Conservation (phyloP, 1,284 basidiomycete genomes). For the Ceratobasidium sp. region DNA sequence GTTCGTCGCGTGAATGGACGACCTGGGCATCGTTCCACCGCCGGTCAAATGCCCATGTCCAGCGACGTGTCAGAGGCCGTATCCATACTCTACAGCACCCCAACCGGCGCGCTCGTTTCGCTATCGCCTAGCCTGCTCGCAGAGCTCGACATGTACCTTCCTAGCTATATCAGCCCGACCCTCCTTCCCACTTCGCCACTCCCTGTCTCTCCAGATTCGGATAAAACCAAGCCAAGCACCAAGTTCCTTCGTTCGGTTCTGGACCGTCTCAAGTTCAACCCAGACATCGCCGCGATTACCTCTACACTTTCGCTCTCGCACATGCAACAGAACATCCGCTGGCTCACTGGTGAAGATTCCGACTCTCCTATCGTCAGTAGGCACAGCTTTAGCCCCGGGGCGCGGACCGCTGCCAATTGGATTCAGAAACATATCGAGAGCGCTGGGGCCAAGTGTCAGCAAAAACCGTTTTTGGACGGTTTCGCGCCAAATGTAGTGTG, state of each 20-base stretch:
- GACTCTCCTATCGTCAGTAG: conserved; percentile 75
- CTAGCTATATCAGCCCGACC: conserved; percentile 44
- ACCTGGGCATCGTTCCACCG: background rate
- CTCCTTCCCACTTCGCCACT: conserved; percentile 44
- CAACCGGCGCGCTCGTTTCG: conserved; percentile 48
- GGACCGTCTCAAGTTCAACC: conserved; percentile 52
- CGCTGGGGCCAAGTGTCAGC: conserved; percentile 78
- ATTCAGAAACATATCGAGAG: conserved; percentile 77
- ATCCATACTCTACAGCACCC: conserved; percentile 43
- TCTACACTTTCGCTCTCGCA: conserved; percentile 72
- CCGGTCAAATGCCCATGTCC: background rate
- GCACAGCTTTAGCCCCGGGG: conserved; percentile 82
- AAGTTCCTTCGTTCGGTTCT: conserved; percentile 43
- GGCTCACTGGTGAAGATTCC: conserved; percentile 84
- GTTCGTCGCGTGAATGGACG: conserved; percentile 16
- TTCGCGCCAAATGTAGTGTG: conserved; percentile 90
- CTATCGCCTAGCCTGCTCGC: conserved; percentile 41
- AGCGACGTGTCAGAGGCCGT: background rate
- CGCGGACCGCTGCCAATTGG: conserved; percentile 79
- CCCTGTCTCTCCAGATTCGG: conserved; percentile 10
- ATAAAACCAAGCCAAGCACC: conserved; percentile 30
- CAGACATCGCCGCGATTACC: conserved; percentile 71
- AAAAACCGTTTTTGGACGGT: conserved; percentile 73
- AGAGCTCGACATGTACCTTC: conserved; percentile 41
- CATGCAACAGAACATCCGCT: conserved; percentile 78